A percentile compares a stretch with the other conserved stretches of the same genome.
These are phyloP conservation scores for Amaranthus palmeri DNA, from an alignment of 148 eudicot species.

Conservation along the genomic window DNA sequence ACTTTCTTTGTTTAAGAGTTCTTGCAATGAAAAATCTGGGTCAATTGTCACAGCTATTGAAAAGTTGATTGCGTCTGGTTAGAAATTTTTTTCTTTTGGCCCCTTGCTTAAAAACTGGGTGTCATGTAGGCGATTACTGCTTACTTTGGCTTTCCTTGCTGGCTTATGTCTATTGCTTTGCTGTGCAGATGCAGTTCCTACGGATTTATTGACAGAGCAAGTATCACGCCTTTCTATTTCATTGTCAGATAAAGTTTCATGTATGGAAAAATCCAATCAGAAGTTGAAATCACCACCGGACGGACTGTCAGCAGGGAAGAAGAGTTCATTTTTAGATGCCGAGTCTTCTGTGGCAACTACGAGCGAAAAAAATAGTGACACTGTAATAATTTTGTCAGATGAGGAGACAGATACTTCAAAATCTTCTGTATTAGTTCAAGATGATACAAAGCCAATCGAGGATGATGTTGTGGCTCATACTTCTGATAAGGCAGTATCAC, in stretches of 20 bases:
- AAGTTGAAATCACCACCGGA: conserved; percentile 31
- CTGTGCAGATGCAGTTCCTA: conserved; percentile 53
- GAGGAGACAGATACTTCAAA: conserved; percentile 49
- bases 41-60: conserved; percentile 44
- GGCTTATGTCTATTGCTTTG: conserved; percentile 14
- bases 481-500: conserved; percentile 27
- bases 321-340: conserved; percentile 25
- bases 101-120: background rate
- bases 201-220: conserved; percentile 58
- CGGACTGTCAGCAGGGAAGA: conserved; percentile 25
- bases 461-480: conserved; percentile 21
- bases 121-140: background rate
- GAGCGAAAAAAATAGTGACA: conserved; percentile 25
- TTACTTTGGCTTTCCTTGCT: conserved; percentile 19
- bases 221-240: conserved; percentile 61
- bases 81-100: conserved; percentile 21
- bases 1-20: conserved; percentile 52
- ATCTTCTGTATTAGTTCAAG: conserved; percentile 18
- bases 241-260: conserved; percentile 35
- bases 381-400: conserved; percentile 63
- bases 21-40: conserved; percentile 40
- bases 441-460: conserved; percentile 21
- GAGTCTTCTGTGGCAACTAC: conserved; percentile 20
- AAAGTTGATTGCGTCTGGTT: conserved; percentile 62
- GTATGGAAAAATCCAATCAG: conserved; percentile 21